These are phyloP conservation scores for Podospora conica DNA, from an alignment of 495 filamentous ascomycete species.

Conservation along the genomic window DNA sequence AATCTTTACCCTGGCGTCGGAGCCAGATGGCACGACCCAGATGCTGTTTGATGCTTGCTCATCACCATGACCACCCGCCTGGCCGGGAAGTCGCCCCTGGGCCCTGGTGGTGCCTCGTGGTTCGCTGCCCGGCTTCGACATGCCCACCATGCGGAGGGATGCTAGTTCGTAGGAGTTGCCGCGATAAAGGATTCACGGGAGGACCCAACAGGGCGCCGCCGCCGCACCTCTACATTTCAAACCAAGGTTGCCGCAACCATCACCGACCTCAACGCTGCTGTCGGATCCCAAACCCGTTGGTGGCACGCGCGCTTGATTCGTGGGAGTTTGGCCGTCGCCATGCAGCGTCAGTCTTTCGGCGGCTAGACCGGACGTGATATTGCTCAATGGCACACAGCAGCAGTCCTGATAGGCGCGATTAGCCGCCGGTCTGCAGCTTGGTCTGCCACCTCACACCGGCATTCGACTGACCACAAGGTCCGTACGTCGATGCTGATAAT, in stretches of 20 bases:
- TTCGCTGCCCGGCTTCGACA: neutral
- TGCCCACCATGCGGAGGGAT: neutral
- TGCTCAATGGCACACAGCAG: neutral
- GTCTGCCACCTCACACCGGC: slow-evolving; percentile 12
- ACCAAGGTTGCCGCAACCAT: neutral
- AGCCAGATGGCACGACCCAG: neutral
- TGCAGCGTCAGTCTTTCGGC: slow-evolving; percentile 15
- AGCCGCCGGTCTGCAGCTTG: slow-evolving; percentile 23
- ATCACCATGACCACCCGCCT: neutral
- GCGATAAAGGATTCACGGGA: neutral
- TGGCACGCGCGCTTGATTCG: slow-evolving; percentile 21
- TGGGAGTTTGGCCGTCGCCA: slow-evolving; percentile 7
- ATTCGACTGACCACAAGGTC: neutral
- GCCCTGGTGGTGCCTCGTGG: neutral
- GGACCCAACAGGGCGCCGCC: neutral
- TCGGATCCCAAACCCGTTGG: neutral
- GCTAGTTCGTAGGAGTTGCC: neutral
- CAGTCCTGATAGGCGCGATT: slow-evolving; percentile 13
- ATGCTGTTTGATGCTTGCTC: neutral
- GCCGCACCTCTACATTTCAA: neutral
- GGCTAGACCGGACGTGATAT: slow-evolving; percentile 13
- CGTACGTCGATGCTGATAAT: neutral
- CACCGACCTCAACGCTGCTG: neutral
- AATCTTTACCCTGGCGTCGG: neutral
- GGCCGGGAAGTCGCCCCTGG: neutral